Conservation (phyloP, 2,329 filamentous ascomycete species). For the Waltergamsia citrina region DNA sequence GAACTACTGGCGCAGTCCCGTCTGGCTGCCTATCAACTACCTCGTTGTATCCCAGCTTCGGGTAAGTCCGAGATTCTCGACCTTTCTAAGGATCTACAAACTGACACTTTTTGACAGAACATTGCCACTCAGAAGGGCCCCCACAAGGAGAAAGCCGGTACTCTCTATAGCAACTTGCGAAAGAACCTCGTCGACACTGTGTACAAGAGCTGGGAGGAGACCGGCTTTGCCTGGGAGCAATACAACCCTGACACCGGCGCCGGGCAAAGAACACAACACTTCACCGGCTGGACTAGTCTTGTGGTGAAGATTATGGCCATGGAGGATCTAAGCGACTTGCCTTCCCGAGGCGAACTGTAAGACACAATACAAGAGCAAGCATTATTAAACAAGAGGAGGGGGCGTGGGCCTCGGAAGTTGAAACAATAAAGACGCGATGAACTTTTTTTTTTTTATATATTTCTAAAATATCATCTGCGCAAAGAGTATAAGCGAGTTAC, state of each 20-base stretch:
- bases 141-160: slow-evolving; percentile 56
- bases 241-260: slow-evolving; percentile 88
- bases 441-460: no score
- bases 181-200: slow-evolving; percentile 84
- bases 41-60: slow-evolving; percentile 69
- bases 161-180: slow-evolving; percentile 68
- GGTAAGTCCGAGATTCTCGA: slow-evolving; percentile 41
- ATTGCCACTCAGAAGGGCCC: slow-evolving; percentile 58
- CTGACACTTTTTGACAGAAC: slow-evolving; percentile 27
- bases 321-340: slow-evolving; percentile 51
- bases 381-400: background rate
- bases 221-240: slow-evolving; percentile 97
- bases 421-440: no score
- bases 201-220: slow-evolving; percentile 78
- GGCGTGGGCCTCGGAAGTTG: background rate
- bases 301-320: slow-evolving; percentile 97
- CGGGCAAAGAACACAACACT: slow-evolving; percentile 95
- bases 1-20: slow-evolving; percentile 93
- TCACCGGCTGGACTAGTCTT: slow-evolving; percentile 97
- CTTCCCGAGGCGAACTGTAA: slow-evolving; percentile 42
- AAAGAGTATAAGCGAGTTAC: no score
- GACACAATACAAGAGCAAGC: slow-evolving; percentile 6
- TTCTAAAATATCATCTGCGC: no score
- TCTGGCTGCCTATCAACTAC: slow-evolving; percentile 98
- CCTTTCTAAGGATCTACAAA: background rate